Percentiles rank a stretch among this genome's conserved stretches.
phyloP scores from a whole-genome alignment of 1,139 yeast species.

The Tardiomyces depauwii region DNA sequence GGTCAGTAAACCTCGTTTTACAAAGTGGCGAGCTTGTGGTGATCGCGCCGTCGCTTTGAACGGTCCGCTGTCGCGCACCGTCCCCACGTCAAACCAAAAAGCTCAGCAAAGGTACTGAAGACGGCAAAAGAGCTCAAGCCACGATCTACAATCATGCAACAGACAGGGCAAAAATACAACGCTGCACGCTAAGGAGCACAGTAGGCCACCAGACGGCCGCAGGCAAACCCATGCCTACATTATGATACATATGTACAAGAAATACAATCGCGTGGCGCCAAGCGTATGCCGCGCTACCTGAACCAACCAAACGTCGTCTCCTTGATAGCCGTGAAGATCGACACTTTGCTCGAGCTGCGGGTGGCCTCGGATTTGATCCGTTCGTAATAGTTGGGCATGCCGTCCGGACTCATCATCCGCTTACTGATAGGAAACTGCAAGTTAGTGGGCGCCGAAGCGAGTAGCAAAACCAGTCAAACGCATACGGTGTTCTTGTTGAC shows the following conservation, averaged over 20 bases:
- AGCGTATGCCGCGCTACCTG: conserved; percentile 8
- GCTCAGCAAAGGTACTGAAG: no score
- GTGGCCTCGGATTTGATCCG: conserved; percentile 59
- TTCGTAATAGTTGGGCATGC: conserved; percentile 69
- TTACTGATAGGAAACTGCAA: conserved; percentile 28
- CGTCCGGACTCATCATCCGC: conserved; percentile 62
- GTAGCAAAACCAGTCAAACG: conserved; percentile 19
- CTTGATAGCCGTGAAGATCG: conserved; percentile 27
- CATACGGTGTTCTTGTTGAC: conserved; percentile 16
- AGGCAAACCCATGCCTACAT: no score
- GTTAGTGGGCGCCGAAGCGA: conserved; percentile 9
- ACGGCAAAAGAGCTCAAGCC: no score
- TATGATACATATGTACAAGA: conserved; percentile 1
- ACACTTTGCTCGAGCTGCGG: conserved; percentile 63
- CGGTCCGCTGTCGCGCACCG: not conserved
- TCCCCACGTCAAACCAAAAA: not conserved
- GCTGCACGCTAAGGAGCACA: no score
- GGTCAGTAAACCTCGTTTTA: not conserved
- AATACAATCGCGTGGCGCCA: not conserved
- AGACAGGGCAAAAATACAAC: no score
- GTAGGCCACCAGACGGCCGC: no score
- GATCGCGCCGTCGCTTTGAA: not conserved
- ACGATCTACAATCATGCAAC: no score
- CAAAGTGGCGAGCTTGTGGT: not conserved
- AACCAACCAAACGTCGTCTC: conserved; percentile 27